These are phyloP conservation scores for Chytriomyces sp. DNA, from an alignment of 192 early-diverging fungal species.

Conservation along the genomic window DNA sequence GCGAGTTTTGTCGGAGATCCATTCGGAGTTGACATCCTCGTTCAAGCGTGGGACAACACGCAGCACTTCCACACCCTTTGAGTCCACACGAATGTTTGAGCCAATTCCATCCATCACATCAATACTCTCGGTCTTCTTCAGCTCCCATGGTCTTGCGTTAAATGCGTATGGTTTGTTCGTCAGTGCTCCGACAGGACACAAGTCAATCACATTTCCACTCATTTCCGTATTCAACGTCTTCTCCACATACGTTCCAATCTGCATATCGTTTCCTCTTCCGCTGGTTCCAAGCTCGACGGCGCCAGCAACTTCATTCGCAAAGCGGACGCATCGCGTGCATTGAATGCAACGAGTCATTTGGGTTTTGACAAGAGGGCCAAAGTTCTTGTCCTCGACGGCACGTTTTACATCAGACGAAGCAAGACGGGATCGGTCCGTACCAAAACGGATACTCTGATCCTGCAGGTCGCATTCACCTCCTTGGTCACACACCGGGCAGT, in stretches of 20 bases:
- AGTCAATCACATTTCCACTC: conserved; percentile 96
- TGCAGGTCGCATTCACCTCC: conserved; percentile 99
- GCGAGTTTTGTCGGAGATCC: conserved; percentile 98
- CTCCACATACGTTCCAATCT: conserved; percentile 96
- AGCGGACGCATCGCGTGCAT: conserved; percentile 98
- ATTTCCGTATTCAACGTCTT: conserved; percentile 89
- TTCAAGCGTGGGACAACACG: conserved; percentile 93
- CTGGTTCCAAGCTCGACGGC: conserved; percentile 92
- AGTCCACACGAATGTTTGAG: conserved; percentile 94
- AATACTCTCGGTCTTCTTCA: conserved; percentile 92
- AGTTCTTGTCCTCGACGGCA: conserved; percentile 95
- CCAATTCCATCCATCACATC: conserved; percentile 96
- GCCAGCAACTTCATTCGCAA: conserved; percentile 97
- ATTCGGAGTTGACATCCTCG: conserved; percentile 98
- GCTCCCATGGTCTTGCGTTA: conserved; percentile 93
- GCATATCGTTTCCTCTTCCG: conserved; percentile 98
- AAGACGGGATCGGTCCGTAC: conserved; percentile 91
- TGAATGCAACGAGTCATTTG: conserved; percentile 99
- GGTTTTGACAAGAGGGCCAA: conserved; percentile 97
- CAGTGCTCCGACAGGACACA: conserved; percentile 98
- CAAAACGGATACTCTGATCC: conserved; percentile 96
- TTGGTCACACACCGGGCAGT: conserved; percentile 99
- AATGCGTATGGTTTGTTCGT: conserved; percentile 97
- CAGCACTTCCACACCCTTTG: conserved; percentile 95
- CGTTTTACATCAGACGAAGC: conserved; percentile 85